Percentiles rank a stretch among this genome's conserved stretches.
phyloP scores from a whole-genome alignment of 2,329 filamentous ascomycete species.

The Balansia obtecta region DNA sequence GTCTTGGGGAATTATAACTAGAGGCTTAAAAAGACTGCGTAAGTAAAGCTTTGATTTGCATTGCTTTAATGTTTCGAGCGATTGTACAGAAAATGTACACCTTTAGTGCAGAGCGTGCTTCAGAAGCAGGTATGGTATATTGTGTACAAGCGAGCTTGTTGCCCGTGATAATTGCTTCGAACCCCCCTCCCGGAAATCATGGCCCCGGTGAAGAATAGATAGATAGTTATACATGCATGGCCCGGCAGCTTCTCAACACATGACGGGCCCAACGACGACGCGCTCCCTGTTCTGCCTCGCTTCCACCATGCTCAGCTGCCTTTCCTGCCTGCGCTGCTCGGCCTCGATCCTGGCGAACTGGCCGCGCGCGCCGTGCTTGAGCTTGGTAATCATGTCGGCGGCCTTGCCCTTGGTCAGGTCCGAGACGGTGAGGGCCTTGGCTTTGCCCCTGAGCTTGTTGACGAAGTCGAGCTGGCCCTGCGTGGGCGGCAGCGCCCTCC shows the following conservation, averaged over 20 bases:
- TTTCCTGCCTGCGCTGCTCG: constrained; percentile 37
- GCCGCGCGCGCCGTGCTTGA: constrained; percentile 68
- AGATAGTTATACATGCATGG: no score
- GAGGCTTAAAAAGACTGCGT: not conserved
- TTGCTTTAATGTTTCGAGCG: no score
- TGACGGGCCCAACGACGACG: constrained; percentile 44
- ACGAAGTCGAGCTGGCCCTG: constrained; percentile 55
- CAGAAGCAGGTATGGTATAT: not conserved
- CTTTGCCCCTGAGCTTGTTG: constrained; percentile 47
- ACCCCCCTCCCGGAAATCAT: no score
- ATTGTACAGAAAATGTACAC: no score
- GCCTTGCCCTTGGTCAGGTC: constrained; percentile 70
- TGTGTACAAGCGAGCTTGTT: not conserved
- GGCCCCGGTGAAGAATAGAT: no score
- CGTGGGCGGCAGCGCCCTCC: constrained; percentile 57
- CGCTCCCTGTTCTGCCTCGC: constrained; percentile 33
- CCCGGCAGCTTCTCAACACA: constrained; percentile 8
- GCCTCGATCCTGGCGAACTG: constrained; percentile 43
- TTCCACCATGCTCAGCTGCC: constrained; percentile 22
- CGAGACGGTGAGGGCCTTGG: constrained; percentile 37
- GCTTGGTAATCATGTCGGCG: constrained; percentile 82
- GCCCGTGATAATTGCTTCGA: not conserved
- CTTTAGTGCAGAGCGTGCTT: no score
- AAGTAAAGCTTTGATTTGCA: not conserved
- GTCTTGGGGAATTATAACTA: no score